These are phyloP conservation scores for Penicillium daleae DNA, from an alignment of 495 filamentous ascomycete genomes.

Conservation along the genomic window DNA sequence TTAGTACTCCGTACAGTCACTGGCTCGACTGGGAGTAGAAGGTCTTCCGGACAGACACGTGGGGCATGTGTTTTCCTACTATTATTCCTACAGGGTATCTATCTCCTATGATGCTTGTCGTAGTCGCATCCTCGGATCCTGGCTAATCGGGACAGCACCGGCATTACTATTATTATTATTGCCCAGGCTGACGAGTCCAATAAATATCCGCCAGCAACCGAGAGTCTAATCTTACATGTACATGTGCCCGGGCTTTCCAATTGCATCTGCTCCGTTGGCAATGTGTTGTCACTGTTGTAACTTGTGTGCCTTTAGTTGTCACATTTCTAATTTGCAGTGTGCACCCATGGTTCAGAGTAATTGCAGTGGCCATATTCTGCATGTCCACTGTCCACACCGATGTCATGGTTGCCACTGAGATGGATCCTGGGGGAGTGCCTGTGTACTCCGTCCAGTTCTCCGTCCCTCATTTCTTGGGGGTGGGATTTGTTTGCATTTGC, in stretches of 20 bases:
- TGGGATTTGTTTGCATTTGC: not conserved
- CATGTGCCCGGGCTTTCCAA: too few relatives aligned
- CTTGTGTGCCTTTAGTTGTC: constrained; percentile 3
- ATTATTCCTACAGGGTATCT: too few relatives aligned
- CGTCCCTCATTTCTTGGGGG: too few relatives aligned
- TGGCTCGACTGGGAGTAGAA: constrained; percentile 1
- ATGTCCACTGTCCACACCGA: not conserved
- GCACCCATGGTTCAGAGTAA: too few relatives aligned
- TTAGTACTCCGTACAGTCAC: too few relatives aligned
- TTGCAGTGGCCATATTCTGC: not conserved
- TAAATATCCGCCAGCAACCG: not conserved
- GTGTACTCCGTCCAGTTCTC: too few relatives aligned
- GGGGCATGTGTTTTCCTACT: not conserved
- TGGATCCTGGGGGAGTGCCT: too few relatives aligned
- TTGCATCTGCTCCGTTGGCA: not conserved
- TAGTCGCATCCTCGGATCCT: too few relatives aligned
- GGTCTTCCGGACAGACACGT: constrained; percentile 3
- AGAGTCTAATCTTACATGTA: not conserved
- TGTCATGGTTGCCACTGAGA: not conserved
- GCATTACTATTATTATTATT: too few relatives aligned
- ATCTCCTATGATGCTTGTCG: too few relatives aligned
- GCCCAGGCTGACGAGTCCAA: not conserved
- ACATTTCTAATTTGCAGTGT: too few relatives aligned
- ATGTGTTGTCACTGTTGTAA: too few relatives aligned
- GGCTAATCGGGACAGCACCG: not conserved